These are phyloP conservation scores for Lentinus brumalis DNA, from an alignment of 768 basidiomycete species.

Conservation along the genomic window DNA sequence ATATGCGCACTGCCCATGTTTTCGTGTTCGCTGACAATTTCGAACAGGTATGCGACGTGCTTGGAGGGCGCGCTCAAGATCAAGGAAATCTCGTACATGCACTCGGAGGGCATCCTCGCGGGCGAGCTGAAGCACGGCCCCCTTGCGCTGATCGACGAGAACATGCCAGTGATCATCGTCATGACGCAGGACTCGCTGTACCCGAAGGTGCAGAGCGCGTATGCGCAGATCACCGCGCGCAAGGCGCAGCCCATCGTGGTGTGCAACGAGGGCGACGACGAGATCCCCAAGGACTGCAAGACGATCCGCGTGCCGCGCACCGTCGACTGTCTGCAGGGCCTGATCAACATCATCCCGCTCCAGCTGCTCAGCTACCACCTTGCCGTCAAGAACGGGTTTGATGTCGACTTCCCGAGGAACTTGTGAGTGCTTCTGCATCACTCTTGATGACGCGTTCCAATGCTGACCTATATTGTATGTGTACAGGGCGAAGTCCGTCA, in stretches of 20 bases:
- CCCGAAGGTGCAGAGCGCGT: constrained; percentile 96
- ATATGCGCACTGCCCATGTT: constrained; percentile 1
- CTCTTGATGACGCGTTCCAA: background rate
- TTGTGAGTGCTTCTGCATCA: constrained; percentile 53
- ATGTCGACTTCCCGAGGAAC: constrained; percentile 98
- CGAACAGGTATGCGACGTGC: constrained; percentile 83
- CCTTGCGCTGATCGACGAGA: constrained; percentile 96
- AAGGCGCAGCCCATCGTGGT: constrained; percentile 95
- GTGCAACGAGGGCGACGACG: constrained; percentile 90
- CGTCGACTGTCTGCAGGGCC: constrained; percentile 91
- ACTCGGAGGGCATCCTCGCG: constrained; percentile 88
- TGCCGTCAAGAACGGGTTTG: constrained; percentile 92
- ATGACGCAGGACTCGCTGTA: constrained; percentile 99
- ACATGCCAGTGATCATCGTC: constrained; percentile 98
- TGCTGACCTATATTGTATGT: background rate
- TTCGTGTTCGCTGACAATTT: background rate
- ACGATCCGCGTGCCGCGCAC: constrained; percentile 95
- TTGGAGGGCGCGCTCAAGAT: constrained; percentile 98
- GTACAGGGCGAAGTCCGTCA: constrained; percentile 37
- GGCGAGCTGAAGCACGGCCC: constrained; percentile 99
- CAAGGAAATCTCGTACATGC: constrained; percentile 98
- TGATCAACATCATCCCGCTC: constrained; percentile 95
- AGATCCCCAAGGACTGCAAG: constrained; percentile 71
- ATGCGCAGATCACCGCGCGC: constrained; percentile 95
- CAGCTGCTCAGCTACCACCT: constrained; percentile 96